These are phyloP conservation scores for Teunomyces barrocoloradensis DNA, from an alignment of 805 yeast species.

Conservation along the genomic window DNA sequence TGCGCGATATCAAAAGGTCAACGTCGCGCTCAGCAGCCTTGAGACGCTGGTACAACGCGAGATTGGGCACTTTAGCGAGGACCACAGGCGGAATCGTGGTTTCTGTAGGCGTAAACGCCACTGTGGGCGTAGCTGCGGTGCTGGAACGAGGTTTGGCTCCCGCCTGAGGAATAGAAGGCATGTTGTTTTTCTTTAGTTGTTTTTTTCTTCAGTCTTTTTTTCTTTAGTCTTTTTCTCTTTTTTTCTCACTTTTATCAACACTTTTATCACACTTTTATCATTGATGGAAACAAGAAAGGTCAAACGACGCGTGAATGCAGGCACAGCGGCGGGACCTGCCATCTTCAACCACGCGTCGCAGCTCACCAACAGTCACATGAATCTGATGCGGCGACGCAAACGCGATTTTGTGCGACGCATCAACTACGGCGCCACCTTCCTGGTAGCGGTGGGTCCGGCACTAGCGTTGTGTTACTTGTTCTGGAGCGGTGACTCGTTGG, in stretches of 20 bases:
- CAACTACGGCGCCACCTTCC: conserved; percentile 32
- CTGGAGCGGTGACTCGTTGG: conserved; percentile 15
- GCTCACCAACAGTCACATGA: conserved; percentile 28
- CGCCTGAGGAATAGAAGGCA: conserved; percentile 18
- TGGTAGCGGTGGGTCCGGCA: conserved; percentile 35
- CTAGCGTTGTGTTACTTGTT: conserved; percentile 26
- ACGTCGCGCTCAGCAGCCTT: conserved; percentile 78
- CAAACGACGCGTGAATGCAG: conserved; percentile 18
- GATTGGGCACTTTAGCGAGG: conserved; percentile 57
- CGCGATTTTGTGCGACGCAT: conserved; percentile 36
- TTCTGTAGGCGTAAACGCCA: conserved; percentile 44
- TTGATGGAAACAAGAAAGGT: conserved; percentile 13
- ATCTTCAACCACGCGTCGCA: conserved; percentile 21
- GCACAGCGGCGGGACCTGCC: not conserved
- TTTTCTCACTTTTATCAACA: not conserved
- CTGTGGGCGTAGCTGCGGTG: conserved; percentile 34
- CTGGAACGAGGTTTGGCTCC: conserved; percentile 29
- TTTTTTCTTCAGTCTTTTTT: no score
- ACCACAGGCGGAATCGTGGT: conserved; percentile 35
- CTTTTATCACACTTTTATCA: not conserved
- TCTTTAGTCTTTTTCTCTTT: not conserved
- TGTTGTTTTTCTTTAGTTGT: not conserved
- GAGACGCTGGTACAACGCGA: conserved; percentile 66
- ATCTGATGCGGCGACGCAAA: conserved; percentile 33
- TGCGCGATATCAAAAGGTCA: conserved; percentile 79